Evolutionary conservation across 176 grass and related monocot species (phyloP).

Genomic region (Oryza officinalis): DNA sequence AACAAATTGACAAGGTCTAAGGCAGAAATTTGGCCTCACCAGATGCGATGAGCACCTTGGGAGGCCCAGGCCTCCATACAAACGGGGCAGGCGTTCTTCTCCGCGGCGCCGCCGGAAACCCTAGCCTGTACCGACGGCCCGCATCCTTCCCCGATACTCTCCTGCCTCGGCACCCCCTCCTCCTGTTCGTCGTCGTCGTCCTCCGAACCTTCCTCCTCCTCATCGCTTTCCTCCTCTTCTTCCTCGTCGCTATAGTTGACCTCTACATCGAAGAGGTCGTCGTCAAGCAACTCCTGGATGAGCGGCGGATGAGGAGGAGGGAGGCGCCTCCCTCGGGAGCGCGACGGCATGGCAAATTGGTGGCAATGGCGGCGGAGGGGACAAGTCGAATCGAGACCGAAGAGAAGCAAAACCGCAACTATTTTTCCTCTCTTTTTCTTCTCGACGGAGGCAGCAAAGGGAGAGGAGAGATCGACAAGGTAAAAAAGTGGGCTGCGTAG

Average conservation of each 20-base stretch:
- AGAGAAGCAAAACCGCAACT: no score
- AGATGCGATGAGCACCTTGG: constrained; percentile 74
- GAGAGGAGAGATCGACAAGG: background rate
- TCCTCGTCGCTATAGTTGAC: constrained; percentile 12
- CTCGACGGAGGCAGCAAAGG: no score
- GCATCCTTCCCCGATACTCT: background rate
- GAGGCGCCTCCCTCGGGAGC: background rate
- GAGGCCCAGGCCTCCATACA: constrained; percentile 81
- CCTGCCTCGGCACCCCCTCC: background rate
- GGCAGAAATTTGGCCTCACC: constrained; percentile 36
- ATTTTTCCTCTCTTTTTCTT: no score
- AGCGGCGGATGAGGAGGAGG: background rate
- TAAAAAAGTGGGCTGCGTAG: no score
- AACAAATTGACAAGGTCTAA: background rate
- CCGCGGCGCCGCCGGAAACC: constrained; percentile 29
- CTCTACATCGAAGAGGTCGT: constrained; percentile 15
- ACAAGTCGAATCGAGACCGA: no score
- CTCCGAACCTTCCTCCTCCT: constrained; percentile 1
- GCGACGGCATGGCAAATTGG: background rate
- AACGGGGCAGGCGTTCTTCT: constrained; percentile 60
- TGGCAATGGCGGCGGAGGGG: background rate
- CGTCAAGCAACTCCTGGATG: background rate
- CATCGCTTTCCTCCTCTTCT: background rate
- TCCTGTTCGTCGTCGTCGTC: background rate
- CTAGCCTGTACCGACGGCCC: background rate